A percentile compares a stretch with the other conserved stretches of the same genome.
These are phyloP conservation scores for Coemansia guatemalensis DNA, from an alignment of 192 early-diverging fungal species.

Conservation along the genomic window DNA sequence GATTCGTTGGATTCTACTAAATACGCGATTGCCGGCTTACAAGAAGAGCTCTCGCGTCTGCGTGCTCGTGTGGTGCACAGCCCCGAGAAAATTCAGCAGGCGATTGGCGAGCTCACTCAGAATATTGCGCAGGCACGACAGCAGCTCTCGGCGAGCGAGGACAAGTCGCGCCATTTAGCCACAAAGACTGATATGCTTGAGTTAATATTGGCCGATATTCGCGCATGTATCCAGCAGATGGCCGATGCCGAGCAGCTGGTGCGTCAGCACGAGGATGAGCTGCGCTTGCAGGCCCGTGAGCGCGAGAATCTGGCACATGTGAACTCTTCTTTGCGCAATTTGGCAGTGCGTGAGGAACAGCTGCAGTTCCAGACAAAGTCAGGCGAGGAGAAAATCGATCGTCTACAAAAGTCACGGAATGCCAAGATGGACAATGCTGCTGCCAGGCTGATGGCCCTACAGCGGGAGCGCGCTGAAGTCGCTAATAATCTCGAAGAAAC, in stretches of 20 bases:
- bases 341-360: conserved; percentile 45
- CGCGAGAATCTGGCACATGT: conserved; percentile 27
- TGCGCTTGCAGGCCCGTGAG: conserved; percentile 28
- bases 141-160: conserved; percentile 51
- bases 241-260: conserved; percentile 62
- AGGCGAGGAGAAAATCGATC: conserved; percentile 49
- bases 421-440: conserved; percentile 38
- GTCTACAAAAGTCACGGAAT: conserved; percentile 35
- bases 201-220: conserved; percentile 58
- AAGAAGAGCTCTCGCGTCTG: conserved; percentile 53
- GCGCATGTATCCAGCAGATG: conserved; percentile 59
- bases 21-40: conserved; percentile 55
- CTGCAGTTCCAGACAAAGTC: conserved; percentile 44
- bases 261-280: conserved; percentile 52
- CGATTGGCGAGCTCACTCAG: conserved; percentile 62
- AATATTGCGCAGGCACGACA: conserved; percentile 48
- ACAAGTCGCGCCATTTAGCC: conserved; percentile 57
- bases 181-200: conserved; percentile 58
- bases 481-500: conserved; percentile 34
- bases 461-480: conserved; percentile 35
- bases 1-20: conserved; percentile 56
- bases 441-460: conserved; percentile 20
- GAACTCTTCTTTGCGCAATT: conserved; percentile 21
- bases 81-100: conserved; percentile 71
- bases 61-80: conserved; percentile 68